Percentiles rank a stretch among this genome's conserved stretches.
phyloP scores from a whole-genome alignment of 192 early-diverging fungal species.

The Allomyces macrogynus region DNA sequence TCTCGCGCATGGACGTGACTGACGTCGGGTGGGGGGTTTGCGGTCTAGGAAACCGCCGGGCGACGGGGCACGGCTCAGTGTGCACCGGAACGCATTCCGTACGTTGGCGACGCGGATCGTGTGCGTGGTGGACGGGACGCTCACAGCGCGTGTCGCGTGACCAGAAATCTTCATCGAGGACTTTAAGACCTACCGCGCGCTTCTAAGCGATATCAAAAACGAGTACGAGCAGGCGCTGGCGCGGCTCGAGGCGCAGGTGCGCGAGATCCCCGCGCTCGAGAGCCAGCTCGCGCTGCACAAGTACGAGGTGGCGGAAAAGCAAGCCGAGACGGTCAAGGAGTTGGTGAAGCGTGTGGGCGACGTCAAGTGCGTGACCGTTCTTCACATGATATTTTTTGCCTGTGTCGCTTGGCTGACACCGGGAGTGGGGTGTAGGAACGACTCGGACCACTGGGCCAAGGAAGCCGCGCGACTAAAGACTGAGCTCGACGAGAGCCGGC shows the following conservation, averaged over 20 bases:
- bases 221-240: conserved; percentile 25
- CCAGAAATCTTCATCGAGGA: conserved; percentile 30
- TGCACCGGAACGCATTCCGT: not conserved
- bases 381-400: no score
- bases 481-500: no score
- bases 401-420: no score
- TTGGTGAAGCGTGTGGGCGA: not conserved
- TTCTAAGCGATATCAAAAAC: conserved; percentile 28
- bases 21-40: not conserved
- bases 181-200: conserved; percentile 29
- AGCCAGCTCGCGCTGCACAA: not conserved
- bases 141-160: not conserved
- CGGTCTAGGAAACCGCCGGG: not conserved
- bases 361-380: no score
- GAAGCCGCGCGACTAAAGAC: no score
- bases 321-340: not conserved
- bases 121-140: not conserved
- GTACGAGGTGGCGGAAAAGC: not conserved
- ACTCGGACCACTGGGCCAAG: no score
- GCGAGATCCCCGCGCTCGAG: not conserved
- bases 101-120: not conserved
- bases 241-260: conserved; percentile 10
- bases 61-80: not conserved
- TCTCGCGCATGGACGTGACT: not conserved
- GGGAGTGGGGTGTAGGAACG: no score